These are phyloP conservation scores for Breynia disticha DNA, from an alignment of 441 rosid species.

Conservation along the genomic window DNA sequence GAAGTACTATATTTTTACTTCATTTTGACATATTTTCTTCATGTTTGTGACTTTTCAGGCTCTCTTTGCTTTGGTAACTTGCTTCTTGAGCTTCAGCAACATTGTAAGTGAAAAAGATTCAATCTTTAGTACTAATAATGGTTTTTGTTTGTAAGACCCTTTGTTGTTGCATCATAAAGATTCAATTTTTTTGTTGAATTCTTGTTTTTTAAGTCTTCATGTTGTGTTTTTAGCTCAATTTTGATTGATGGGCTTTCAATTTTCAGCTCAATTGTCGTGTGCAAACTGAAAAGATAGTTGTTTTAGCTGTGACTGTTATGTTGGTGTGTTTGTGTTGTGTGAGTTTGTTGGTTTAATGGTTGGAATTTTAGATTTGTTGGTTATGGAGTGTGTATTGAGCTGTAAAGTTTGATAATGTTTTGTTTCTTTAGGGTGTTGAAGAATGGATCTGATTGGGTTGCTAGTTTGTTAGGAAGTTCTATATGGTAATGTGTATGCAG, in stretches of 20 bases:
- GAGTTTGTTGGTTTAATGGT: constrained; percentile 15
- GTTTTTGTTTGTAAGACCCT: constrained; percentile 2
- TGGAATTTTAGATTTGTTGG: constrained; percentile 29
- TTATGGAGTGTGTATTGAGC: constrained; percentile 15
- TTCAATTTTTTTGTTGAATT: constrained; percentile 9
- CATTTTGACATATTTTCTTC: not conserved
- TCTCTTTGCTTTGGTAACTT: constrained; percentile 25
- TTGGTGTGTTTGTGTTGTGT: constrained; percentile 12
- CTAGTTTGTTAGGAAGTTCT: not conserved
- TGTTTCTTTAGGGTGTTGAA: constrained; percentile 9
- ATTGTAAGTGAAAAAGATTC: constrained; percentile 21
- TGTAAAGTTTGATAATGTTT: constrained; percentile 11
- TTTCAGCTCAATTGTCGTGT: constrained; percentile 6
- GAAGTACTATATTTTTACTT: constrained; percentile 7
- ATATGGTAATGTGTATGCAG: not conserved
- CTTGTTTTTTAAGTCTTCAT: constrained; percentile 5
- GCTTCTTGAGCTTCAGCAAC: constrained; percentile 12
- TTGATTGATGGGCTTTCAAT: constrained; percentile 16
- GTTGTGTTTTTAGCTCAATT: constrained; percentile 8
- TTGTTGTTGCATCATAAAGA: not conserved
- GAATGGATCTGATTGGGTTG: constrained; percentile 20
- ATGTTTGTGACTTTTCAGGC: constrained; percentile 31
- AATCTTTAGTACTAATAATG: constrained; percentile 22
- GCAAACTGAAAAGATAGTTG: constrained; percentile 1
- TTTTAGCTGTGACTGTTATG: not conserved